Evolutionary conservation across 2,329 filamentous ascomycete species (phyloP), one percentile per base, ranked within the genome.

Genomic region (Penicillium concentricum): DNA sequence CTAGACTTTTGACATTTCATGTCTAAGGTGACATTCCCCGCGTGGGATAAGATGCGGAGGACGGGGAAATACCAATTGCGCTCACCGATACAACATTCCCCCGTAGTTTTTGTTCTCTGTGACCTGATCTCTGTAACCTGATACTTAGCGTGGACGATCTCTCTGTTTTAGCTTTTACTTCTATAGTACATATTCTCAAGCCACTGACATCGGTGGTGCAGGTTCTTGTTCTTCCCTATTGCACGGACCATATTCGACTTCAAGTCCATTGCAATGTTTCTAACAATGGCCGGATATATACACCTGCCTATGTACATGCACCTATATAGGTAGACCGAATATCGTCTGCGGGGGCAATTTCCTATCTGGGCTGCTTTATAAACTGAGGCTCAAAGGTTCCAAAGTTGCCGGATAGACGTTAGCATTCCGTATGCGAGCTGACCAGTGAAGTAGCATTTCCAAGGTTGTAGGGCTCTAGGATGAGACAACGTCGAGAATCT

Each of bases 141-240:
- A 26, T 28, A 2, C 38, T 37, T 55, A 32, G 46, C 39, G 30
- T 3, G 2, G 37, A 35, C 16, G n/a, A 35, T 48, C 16, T 44
- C 16, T 28, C 28, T 9, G 28, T 28, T 28, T 28, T 28, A 28
- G 28, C 16, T 6, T 54, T 48, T 39, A 24, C 34, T 24, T 37
- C 4, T 26, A 15, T 10, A 28, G 30, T 12, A 32, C 4, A 15
- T 13, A 15, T 43, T 26, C 16, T 34, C 28, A 52, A 52, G 54
- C 54, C 54, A 52, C 54, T 52, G 42, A 56, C 54, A 56, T 56
- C 18, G 20, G 35, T 56, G 46, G 47, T 39, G 34, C 41, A 45
- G 22, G 12, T 43, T 50, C 4, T 28, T 26, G 30, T 9, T 7
- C 20, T 3, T 1, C 12, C 18, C 1, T 24, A 18, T 43, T 16